phyloP scores from a whole-genome alignment of 2,329 filamentous ascomycete genomes.

The Neonectria neomacrospora region DNA sequence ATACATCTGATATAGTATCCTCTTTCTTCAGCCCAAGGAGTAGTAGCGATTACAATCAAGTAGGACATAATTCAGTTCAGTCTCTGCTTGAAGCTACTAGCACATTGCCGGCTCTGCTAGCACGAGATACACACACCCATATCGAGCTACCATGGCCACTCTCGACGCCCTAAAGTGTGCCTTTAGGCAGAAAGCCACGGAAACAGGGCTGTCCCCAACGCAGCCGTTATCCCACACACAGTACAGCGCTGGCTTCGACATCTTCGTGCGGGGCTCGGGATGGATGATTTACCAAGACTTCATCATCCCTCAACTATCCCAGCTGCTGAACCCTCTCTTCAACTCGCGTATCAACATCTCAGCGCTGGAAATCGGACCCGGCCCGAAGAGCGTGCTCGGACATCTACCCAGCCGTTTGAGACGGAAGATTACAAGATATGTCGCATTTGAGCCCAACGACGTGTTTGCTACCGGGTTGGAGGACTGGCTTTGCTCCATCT shows the following conservation, averaged over 20 bases:
- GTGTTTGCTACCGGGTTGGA: slow-evolving; percentile 58
- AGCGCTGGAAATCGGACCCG: slow-evolving; percentile 69
- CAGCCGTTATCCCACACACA: slow-evolving; percentile 58
- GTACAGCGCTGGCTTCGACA: slow-evolving; percentile 61
- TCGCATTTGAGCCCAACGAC: slow-evolving; percentile 64
- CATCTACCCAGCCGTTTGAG: slow-evolving; percentile 56
- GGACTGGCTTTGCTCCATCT: slow-evolving; percentile 51
- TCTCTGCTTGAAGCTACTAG: too few relatives aligned
- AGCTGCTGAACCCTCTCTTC: slow-evolving; percentile 55
- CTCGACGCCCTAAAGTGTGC: slow-evolving; percentile 56
- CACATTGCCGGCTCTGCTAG: too few relatives aligned
- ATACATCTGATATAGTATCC: not conserved
- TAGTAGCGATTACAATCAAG: too few relatives aligned
- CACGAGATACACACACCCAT: too few relatives aligned
- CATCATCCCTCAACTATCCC: slow-evolving; percentile 60
- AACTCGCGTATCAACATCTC: slow-evolving; percentile 57
- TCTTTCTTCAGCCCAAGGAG: slow-evolving; percentile 10
- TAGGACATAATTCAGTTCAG: too few relatives aligned
- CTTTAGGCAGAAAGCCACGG: slow-evolving; percentile 48
- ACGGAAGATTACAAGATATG: slow-evolving; percentile 60
- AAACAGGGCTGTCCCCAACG: slow-evolving; percentile 38
- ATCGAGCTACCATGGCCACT: slow-evolving; percentile 42
- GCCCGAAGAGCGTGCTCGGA: slow-evolving; percentile 64
- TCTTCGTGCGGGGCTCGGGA: slow-evolving; percentile 50
- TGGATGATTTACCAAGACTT: slow-evolving; percentile 60